phyloP scores from a whole-genome alignment of 192 early-diverging fungal genomes.

The Backusella tarrabulga region DNA sequence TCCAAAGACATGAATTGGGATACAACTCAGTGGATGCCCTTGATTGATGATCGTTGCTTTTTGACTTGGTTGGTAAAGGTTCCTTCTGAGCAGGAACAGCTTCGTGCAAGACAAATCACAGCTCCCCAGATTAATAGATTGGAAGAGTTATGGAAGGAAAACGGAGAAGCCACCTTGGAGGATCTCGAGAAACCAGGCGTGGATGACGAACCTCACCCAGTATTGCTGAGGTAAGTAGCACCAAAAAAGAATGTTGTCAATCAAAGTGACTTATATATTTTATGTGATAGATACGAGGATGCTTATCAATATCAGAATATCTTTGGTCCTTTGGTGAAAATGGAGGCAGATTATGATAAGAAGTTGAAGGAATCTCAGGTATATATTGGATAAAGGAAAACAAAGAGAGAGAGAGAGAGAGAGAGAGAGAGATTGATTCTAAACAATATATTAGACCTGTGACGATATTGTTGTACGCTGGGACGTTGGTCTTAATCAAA shows the following conservation, averaged over 20 bases:
- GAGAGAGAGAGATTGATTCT: not conserved
- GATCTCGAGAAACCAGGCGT: constrained; percentile 81
- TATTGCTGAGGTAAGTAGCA: constrained; percentile 70
- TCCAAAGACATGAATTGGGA: constrained; percentile 98
- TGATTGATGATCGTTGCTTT: constrained; percentile 94
- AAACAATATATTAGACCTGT: constrained; percentile 63
- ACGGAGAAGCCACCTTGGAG: constrained; percentile 67
- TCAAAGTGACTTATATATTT: not conserved
- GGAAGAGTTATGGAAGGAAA: constrained; percentile 91
- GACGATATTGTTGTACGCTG: constrained; percentile 94
- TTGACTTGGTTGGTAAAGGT: constrained; percentile 93
- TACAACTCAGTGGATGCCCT: constrained; percentile 92
- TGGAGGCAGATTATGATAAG: constrained; percentile 69
- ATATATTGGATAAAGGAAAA: constrained; percentile 6
- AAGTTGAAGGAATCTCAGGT: constrained; percentile 52
- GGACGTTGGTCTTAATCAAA: constrained; percentile 94
- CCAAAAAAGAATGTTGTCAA: not conserved
- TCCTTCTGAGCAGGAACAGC: constrained; percentile 82
- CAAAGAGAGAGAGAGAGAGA: not conserved
- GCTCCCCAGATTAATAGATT: constrained; percentile 80
- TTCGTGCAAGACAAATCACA: constrained; percentile 80
- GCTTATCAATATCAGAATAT: constrained; percentile 97
- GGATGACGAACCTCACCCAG: constrained; percentile 84
- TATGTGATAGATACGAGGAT: constrained; percentile 77
- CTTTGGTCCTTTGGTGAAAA: constrained; percentile 91